Evolutionary conservation across 2,329 filamentous ascomycete species (phyloP), one percentile per base, ranked within the genome.

Genomic region (Penicillium decumbens): DNA sequence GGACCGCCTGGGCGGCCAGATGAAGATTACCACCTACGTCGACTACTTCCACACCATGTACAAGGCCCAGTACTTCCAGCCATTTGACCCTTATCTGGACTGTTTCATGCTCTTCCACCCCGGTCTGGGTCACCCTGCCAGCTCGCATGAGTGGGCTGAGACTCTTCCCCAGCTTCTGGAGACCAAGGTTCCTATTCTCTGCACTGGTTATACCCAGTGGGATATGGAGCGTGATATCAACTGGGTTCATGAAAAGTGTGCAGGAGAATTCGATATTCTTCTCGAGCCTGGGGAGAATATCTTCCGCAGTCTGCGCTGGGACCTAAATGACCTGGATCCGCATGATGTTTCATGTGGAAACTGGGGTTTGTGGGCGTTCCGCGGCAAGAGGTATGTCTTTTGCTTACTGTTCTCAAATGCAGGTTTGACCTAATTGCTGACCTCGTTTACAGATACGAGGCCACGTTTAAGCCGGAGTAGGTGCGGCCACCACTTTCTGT

Each of bases 11-110:
- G 89, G 87, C 66, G 84, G 87, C 47, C 85, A 87, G 58, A 84
- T 97, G 82, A 98, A 98, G 77, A 95, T 98, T 65, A 93, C 87
- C 69, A 98, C 95, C 0, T 95, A 91, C 64, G 92, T 97, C 44
- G 93, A 98, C 62, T 96, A 98, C 75, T 98, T 95, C 75, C 92
- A 98, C 72, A 97, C 89, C 2, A 82, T 98, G 60, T 92, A 98
- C 74, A 83, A 90, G 67, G 88, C 92, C 0, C 87, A 89, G 41
- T 81, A 91, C 66, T 98, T 97, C 74, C 83, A 88, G 50, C 93
- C 95, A 0, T 96, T 95, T 67, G 93, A 98, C 67, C 93, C 93
- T 0, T 98, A 98, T 75, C 95, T 98, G 70, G 93, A 98, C 76
- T 93, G 88, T 71, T 95, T 98, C 66, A 84, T 98, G 64, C 80